Evolutionary conservation across 2,329 filamentous ascomycete genomes (phyloP).

Genomic region (Calonectria hawksworthii): DNA sequence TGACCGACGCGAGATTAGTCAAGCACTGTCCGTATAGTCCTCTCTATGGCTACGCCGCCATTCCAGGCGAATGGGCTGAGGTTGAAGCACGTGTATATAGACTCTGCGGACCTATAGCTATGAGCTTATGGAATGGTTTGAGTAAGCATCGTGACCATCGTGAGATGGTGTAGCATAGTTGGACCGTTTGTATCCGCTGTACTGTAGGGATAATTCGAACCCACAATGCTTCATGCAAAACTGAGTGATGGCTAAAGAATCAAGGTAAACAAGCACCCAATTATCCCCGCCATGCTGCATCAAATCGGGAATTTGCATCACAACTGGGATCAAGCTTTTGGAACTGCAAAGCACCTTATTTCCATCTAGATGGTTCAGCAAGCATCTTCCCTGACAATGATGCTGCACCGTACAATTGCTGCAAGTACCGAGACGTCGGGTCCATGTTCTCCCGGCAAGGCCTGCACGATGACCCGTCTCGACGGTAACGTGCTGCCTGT

Average conservation of each 20-base stretch:
- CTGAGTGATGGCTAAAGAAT: too few relatives aligned
- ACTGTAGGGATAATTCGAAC: neutral
- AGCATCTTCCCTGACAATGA: neutral
- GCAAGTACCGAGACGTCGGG: slow-evolving; percentile 15
- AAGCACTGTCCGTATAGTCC: neutral
- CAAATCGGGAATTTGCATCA: neutral
- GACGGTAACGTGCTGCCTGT: neutral
- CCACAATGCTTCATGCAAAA: neutral
- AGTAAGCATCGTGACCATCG: neutral
- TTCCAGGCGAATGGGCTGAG: neutral
- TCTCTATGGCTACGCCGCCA: neutral
- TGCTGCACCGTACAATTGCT: neutral
- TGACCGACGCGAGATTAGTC: slow-evolving; percentile 20
- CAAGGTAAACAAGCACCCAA: neutral
- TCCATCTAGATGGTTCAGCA: neutral
- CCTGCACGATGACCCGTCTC: neutral
- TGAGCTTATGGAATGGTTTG: neutral
- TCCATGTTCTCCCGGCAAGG: neutral
- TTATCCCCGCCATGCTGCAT: neutral
- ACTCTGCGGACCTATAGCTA: neutral
- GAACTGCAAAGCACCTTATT: neutral
- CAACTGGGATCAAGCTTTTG: neutral
- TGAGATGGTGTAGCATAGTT: neutral
- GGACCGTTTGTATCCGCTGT: neutral
- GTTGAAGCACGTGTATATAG: neutral